A percentile compares a stretch with the other conserved stretches of the same genome.
These are phyloP conservation scores for Turritis glabra DNA, from an alignment of 345 rosid species.

Conservation along the genomic window DNA sequence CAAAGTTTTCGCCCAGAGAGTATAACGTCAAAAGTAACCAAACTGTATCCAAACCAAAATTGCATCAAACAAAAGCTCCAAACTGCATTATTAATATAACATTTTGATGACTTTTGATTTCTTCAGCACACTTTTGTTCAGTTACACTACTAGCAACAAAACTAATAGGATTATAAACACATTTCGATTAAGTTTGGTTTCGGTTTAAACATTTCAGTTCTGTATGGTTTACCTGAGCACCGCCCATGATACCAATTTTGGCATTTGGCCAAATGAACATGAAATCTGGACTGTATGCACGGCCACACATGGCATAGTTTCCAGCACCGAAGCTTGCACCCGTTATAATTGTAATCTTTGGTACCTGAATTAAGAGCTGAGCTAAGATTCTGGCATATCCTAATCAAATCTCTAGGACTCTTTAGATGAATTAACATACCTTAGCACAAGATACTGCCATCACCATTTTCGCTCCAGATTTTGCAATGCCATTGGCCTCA, in stretches of 20 bases:
- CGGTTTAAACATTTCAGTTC: background rate
- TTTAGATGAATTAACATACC: slow-evolving; percentile 42
- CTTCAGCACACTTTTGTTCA: background rate
- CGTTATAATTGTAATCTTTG: slow-evolving; percentile 78
- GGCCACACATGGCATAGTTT: slow-evolving; percentile 98
- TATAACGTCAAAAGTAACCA: background rate
- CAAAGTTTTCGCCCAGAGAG: slow-evolving; percentile 17
- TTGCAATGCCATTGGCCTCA: slow-evolving; percentile 96
- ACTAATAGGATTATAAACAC: background rate
- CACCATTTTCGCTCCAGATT: slow-evolving; percentile 98
- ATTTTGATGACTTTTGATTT: background rate
- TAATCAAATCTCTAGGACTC: background rate
- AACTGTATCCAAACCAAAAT: background rate
- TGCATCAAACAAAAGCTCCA: background rate
- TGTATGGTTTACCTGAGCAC: slow-evolving; percentile 67
- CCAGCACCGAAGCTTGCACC: slow-evolving; percentile 99
- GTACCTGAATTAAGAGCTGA: slow-evolving; percentile 56
- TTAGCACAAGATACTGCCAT: slow-evolving; percentile 98
- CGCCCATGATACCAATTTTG: slow-evolving; percentile 94
- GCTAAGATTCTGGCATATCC: background rate
- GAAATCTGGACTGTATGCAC: slow-evolving; percentile 87
- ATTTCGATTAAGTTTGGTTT: background rate
- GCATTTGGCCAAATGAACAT: slow-evolving; percentile 98
- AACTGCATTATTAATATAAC: background rate
- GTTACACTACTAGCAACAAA: background rate